Base-by-base conservation (phyloP, 1,284 basidiomycete genomes). In the Volvariella volvacea region DNA sequence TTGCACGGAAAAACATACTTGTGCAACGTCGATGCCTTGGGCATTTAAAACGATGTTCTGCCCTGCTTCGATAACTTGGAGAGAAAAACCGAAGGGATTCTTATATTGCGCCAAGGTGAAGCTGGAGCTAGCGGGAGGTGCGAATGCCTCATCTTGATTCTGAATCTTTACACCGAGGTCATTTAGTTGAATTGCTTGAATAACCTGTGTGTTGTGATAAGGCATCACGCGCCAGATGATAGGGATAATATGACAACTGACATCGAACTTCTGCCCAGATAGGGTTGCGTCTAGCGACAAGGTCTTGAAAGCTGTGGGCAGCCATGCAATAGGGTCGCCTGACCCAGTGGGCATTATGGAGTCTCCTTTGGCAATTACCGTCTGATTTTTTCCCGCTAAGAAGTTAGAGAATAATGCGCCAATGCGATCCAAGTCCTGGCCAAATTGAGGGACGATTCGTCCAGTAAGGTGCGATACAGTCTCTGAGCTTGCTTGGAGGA, bases 41-140 rank as follows among this genome's bases (percentile, higher is more conserved):
- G 63, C 65, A 8, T 63, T 67, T 36, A 88, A 59, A 16, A 67
- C 68, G 50, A 86, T 75, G 21, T 72, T 68, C 52, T 86, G 69
- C 2, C 69, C 66, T 1, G 77, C 66, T 54, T 76, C 67, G 17
- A 83, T 60, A 31, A 83, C 80, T 56, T 84, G 80, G 44, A 90
- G 59, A 16, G 77, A 76, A 64, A 89, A 90, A 8, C 78, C 80
- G 61, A 90, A 88, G 1, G 87, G 87, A 61, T 88, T 90, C 61
- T 76, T 77, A 58, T 84, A 87, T 48, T 71, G 66, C 12, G 83
- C 86, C 2, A 82, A 51, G 1, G 83, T 83, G 45, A 69, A 64
- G 45, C 77, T 68, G 19, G 83, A 85, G 52, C 76, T 73, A 0
- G 79, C 65, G n/a, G 71, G 61, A 0, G 83, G 80, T 2, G 75